phyloP scores from a whole-genome alignment of 2,329 filamentous ascomycete species.

The Aspergillus sp. region DNA sequence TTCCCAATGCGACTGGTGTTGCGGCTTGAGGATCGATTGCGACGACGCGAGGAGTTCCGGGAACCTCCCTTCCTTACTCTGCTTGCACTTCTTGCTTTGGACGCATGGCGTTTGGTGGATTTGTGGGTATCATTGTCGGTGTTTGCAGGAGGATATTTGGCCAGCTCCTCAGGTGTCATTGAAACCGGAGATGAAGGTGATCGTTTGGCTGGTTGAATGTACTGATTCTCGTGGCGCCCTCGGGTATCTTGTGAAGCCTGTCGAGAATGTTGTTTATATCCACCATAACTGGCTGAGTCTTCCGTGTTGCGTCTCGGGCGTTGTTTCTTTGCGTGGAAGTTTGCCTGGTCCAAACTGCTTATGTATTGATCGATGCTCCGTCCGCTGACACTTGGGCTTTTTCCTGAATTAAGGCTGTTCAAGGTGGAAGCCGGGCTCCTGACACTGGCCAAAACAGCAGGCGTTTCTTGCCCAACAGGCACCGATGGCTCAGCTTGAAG shows the following conservation, averaged over 20 bases:
- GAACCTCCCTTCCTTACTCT: conserved; percentile 48
- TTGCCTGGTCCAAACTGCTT: conserved; percentile 75
- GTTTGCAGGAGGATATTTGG: conserved; percentile 39
- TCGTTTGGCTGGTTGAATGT: conserved; percentile 71
- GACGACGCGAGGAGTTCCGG: conserved; percentile 23
- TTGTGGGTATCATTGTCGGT: conserved; percentile 48
- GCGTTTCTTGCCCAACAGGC: conserved; percentile 47
- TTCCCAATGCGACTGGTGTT: conserved; percentile 30
- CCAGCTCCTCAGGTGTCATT: conserved; percentile 85
- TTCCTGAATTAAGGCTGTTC: conserved; percentile 45
- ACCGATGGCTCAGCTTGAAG: conserved; percentile 49
- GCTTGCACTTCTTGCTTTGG: conserved; percentile 38
- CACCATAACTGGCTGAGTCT: conserved; percentile 43
- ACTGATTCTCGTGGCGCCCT: conserved; percentile 61
- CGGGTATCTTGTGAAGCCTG: conserved; percentile 63
- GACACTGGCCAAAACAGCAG: conserved; percentile 47
- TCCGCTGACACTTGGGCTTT: conserved; percentile 56
- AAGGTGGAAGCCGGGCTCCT: conserved; percentile 33
- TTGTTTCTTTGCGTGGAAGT: conserved; percentile 53
- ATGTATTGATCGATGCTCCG: conserved; percentile 79
- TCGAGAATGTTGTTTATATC: conserved; percentile 48
- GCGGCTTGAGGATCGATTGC: conserved; percentile 39
- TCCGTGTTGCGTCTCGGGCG: conserved; percentile 44
- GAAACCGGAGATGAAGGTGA: conserved; percentile 89
- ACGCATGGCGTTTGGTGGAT: conserved; percentile 28